Base-by-base conservation (phyloP, 75 land plant genomes). In the Pinus tabuliformis region DNA sequence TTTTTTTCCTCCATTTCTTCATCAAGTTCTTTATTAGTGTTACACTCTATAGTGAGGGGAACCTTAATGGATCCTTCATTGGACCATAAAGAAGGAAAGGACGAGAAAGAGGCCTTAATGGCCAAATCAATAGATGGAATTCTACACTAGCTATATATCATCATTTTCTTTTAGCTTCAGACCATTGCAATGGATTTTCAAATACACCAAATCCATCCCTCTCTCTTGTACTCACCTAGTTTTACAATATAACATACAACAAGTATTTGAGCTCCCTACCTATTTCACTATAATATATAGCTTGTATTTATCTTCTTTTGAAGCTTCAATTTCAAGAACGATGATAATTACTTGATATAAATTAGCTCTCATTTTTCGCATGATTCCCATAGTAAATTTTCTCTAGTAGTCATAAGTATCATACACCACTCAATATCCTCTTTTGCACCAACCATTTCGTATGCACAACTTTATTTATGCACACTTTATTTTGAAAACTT, bases 161-260 rank as follows among this genome's bases (percentile, higher is more conserved):
- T 36, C 93, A 90, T 77, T 79, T 89, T 83, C 83, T 89, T 64
- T 93, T 82, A 3, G 89, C 86, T 74, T 91, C 93, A 21, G 96
- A 91, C 96, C 96, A 93, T 93, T 91, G 93, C 56, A 81, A 60
- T 14, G 93, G 93, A 70, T 93, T 93, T 39, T 79, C 89, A 39
- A 91, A 81, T 84, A 81, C 91, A 21, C 87, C 87, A 79, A 78
- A 76, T 78, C 86, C 88, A 76, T 89, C 87, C 78, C 59, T 79
- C 81, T 78, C 49, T 56, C 59, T 57, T 33, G 62, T 78, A 39
- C 81, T 72, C 74, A 73, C 81, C 37, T 36, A 3, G 33, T 65
- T 65, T 65, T 65, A 56, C 88, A 80, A 83, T 81, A 87, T 83
- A 89, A 91, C 93, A 89, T 91, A 81, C 93, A 91, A 89, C 89